phyloP scores from a whole-genome alignment of 2,329 filamentous ascomycete genomes.

The Apiospora marii region DNA sequence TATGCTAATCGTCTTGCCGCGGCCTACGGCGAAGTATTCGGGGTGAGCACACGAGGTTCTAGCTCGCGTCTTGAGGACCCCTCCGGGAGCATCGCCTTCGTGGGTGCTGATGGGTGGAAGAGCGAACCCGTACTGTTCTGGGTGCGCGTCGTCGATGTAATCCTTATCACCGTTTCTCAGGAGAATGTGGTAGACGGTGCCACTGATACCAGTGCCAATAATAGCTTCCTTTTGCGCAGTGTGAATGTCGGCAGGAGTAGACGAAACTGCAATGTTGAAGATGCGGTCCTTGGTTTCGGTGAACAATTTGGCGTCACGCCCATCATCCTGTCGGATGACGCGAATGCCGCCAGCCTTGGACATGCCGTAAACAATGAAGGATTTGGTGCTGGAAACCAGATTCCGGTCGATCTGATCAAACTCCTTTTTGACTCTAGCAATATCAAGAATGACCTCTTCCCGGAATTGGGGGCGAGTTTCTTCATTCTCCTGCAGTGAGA shows the following conservation, averaged over 20 bases:
- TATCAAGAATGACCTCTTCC: slow-evolving; percentile 85
- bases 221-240: slow-evolving; percentile 77
- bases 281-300: slow-evolving; percentile 91
- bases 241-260: slow-evolving; percentile 64
- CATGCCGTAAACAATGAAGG: slow-evolving; percentile 94
- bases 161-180: slow-evolving; percentile 81
- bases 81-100: slow-evolving; percentile 90
- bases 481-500: slow-evolving; percentile 71
- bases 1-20: slow-evolving; percentile 95
- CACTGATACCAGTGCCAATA: slow-evolving; percentile 91
- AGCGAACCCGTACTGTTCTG: slow-evolving; percentile 86
- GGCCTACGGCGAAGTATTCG: slow-evolving; percentile 93
- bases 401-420: slow-evolving; percentile 98
- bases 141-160: slow-evolving; percentile 77
- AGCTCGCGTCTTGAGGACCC: slow-evolving; percentile 93
- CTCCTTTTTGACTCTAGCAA: slow-evolving; percentile 94
- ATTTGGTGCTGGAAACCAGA: slow-evolving; percentile 85
- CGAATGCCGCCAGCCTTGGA: slow-evolving; percentile 92
- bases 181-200: slow-evolving; percentile 94
- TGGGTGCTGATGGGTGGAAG: slow-evolving; percentile 86
- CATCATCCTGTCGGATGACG: slow-evolving; percentile 93
- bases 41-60: slow-evolving; percentile 88
- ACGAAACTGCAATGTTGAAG: slow-evolving; percentile 89
- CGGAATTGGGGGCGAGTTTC: slow-evolving; percentile 71
- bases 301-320: slow-evolving; percentile 90